Conservation (phyloP, 495 filamentous ascomycete species). For the Aspergillus steynii region DNA sequence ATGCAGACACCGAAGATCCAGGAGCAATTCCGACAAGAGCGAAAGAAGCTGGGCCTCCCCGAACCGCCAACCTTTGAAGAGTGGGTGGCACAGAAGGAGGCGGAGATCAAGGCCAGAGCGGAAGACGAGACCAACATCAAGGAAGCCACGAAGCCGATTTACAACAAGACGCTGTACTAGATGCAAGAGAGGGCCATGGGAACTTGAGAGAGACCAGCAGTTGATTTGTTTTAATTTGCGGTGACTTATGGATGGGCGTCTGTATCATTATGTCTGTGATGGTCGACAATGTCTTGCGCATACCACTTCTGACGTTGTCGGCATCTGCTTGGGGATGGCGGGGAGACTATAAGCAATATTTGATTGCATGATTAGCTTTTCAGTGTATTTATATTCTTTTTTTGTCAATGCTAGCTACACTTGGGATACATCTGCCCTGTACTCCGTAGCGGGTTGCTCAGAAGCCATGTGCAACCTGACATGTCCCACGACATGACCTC, state of each 20-base stretch:
- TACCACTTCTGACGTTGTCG: constrained; percentile 14
- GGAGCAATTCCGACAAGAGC: constrained; percentile 57
- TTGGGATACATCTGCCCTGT: constrained; percentile 1
- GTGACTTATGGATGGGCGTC: constrained; percentile 23
- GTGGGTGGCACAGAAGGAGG: constrained; percentile 41
- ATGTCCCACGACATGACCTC: background rate
- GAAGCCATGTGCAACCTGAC: background rate
- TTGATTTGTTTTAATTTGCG: constrained; percentile 12
- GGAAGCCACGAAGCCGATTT: constrained; percentile 37
- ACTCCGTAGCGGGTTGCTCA: background rate
- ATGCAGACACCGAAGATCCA: constrained; percentile 71
- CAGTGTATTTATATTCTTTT: constrained; percentile 41
- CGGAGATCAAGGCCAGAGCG: constrained; percentile 31
- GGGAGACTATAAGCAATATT: background rate
- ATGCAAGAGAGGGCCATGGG: background rate
- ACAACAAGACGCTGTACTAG: constrained; percentile 32
- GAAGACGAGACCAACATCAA: constrained; percentile 41
- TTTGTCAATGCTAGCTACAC: constrained; percentile 28
- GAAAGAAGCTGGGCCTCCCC: constrained; percentile 49
- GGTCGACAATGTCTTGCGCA: constrained; percentile 19
- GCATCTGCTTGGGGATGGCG: background rate
- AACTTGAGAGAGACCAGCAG: background rate
- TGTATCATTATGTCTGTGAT: constrained; percentile 29
- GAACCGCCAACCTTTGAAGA: constrained; percentile 42
- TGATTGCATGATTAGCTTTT: constrained; percentile 27